Conservation (phyloP, 1,284 basidiomycete genomes). For the Puccinia brachypodii region DNA sequence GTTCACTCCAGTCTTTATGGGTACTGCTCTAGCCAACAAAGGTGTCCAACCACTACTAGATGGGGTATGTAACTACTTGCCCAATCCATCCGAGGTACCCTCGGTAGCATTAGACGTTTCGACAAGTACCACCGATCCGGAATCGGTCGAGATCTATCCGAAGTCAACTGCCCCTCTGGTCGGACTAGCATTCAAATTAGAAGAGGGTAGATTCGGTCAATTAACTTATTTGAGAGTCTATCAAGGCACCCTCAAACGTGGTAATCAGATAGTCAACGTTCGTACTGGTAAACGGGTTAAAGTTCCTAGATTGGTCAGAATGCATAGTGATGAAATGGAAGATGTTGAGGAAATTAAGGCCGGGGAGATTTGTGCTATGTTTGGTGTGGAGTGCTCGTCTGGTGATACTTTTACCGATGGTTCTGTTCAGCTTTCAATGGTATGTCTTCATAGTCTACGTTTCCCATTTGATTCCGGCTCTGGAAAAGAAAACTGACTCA, state of each 20-base stretch:
- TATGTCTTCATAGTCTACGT: slow-evolving; percentile 13
- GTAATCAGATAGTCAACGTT: slow-evolving; percentile 84
- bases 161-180: slow-evolving; percentile 83
- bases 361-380: slow-evolving; percentile 99
- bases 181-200: slow-evolving; percentile 96
- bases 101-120: slow-evolving; percentile 81
- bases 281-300: slow-evolving; percentile 97
- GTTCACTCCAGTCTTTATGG: slow-evolving; percentile 95
- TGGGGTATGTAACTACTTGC: slow-evolving; percentile 92
- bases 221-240: slow-evolving; percentile 99
- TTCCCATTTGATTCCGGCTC: slow-evolving; percentile 1
- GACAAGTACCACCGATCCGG: slow-evolving; percentile 65
- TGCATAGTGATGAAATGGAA: slow-evolving; percentile 99
- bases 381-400: slow-evolving; percentile 97
- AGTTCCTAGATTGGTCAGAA: slow-evolving; percentile 92
- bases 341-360: slow-evolving; percentile 92
- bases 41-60: slow-evolving; percentile 92
- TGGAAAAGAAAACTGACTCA: neutral
- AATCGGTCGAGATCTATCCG: slow-evolving; percentile 73
- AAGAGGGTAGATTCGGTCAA: slow-evolving; percentile 96
- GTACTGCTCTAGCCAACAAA: slow-evolving; percentile 97
- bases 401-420: slow-evolving; percentile 89
- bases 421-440: slow-evolving; percentile 34
- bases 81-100: slow-evolving; percentile 78
- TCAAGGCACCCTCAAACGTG: slow-evolving; percentile 85